Conservation (phyloP, 371 early-diverging fungal genomes). For the Mucor sp. region DNA sequence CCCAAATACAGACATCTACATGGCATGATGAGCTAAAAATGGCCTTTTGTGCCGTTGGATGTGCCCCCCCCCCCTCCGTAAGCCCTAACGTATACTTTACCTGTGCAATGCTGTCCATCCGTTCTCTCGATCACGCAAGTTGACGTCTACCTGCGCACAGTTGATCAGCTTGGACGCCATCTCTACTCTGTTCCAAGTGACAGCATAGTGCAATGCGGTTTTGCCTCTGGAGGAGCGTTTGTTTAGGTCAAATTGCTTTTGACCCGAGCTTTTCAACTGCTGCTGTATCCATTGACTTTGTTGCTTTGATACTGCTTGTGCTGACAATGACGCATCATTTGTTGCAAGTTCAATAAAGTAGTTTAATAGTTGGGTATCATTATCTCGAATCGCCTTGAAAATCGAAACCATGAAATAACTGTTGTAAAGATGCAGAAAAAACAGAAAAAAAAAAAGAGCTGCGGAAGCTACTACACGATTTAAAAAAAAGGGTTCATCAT, state of each 20-base stretch:
- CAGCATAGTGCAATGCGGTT: conserved; percentile 53
- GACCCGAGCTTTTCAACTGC: conserved; percentile 18
- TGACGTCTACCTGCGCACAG: conserved; percentile 59
- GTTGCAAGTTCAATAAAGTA: conserved; percentile 27
- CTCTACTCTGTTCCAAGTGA: conserved; percentile 43
- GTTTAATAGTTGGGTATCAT: conserved; percentile 46
- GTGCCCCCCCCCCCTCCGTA: not conserved
- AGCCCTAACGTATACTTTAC: conserved; percentile 18
- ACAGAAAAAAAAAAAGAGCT: not conserved
- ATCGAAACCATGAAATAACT: conserved; percentile 39
- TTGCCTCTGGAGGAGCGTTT: conserved; percentile 47
- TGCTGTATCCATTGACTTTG: conserved; percentile 17
- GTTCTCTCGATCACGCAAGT: conserved; percentile 66
- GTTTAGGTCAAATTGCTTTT: conserved; percentile 44
- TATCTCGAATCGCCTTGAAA: conserved; percentile 46
- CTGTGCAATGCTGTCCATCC: conserved; percentile 77
- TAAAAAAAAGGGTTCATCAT: not conserved
- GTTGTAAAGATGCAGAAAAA: not conserved
- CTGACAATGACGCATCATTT: conserved; percentile 1
- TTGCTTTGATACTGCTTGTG: conserved; percentile 20
- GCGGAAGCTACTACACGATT: not conserved
- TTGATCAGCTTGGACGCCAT: conserved; percentile 46
- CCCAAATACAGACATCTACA: conserved; percentile 66
- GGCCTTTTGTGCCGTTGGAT: too few relatives aligned
- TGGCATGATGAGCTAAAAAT: not conserved